A percentile compares a stretch with the other conserved stretches of the same genome.
phyloP scores from a whole-genome alignment of 805 yeast species.

The Phaffomyces opuntiae region DNA sequence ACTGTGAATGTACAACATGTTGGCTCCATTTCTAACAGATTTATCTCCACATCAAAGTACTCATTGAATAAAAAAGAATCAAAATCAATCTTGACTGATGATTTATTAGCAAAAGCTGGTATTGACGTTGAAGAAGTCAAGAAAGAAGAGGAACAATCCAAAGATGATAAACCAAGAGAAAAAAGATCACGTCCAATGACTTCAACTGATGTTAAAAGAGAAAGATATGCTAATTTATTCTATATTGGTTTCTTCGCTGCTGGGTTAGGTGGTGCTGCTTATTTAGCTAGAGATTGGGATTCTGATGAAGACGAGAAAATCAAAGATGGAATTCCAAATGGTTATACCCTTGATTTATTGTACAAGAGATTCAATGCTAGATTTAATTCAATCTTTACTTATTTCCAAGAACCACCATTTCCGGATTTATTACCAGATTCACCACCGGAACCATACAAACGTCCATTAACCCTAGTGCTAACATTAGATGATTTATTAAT shows the following conservation, averaged over 20 bases:
- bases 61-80: constrained; percentile 18
- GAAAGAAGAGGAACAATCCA: constrained; percentile 11
- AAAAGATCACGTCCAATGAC: constrained; percentile 54
- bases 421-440: constrained; percentile 88
- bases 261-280: constrained; percentile 52
- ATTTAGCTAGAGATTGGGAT: constrained; percentile 82
- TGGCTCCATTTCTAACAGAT: constrained; percentile 6
- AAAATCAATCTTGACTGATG: constrained; percentile 68
- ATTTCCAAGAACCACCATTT: constrained; percentile 89
- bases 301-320: constrained; percentile 60
- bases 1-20: background rate
- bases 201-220: constrained; percentile 75
- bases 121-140: constrained; percentile 45
- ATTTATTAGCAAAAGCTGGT: constrained; percentile 77
- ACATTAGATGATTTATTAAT: constrained; percentile 85
- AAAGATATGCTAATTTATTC: constrained; percentile 68
- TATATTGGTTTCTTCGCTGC: constrained; percentile 48
- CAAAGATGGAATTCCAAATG: constrained; percentile 50
- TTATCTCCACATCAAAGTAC: constrained; percentile 11
- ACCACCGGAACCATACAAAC: constrained; percentile 85
- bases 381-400: constrained; percentile 65
- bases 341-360: constrained; percentile 58
- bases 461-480: constrained; percentile 86
- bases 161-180: constrained; percentile 15
- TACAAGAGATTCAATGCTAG: constrained; percentile 67